A percentile compares a stretch with the other conserved stretches of the same genome.
These are phyloP conservation scores for Hyaloscypha finlandica DNA, from an alignment of 495 filamentous ascomycete species.

Conservation along the genomic window DNA sequence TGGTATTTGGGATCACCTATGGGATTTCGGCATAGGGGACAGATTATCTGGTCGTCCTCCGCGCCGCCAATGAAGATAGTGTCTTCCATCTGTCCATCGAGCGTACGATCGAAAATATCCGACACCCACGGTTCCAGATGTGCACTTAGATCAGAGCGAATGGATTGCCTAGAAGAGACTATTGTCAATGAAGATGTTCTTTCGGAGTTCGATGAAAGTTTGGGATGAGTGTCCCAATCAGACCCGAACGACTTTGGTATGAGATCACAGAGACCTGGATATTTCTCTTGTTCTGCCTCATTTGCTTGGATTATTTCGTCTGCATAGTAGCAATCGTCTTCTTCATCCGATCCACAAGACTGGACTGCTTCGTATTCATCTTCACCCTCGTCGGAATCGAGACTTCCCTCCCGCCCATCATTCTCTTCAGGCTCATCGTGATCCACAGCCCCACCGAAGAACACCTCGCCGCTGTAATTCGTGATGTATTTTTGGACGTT, in stretches of 20 bases:
- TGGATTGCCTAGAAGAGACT: neutral
- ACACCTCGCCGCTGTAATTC: neutral
- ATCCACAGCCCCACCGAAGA: neutral
- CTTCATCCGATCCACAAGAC: neutral
- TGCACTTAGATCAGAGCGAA: neutral
- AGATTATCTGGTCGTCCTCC: neutral
- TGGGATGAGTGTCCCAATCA: neutral
- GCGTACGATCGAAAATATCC: constrained; percentile 1
- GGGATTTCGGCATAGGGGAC: constrained; percentile 5
- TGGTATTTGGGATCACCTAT: constrained; percentile 12
- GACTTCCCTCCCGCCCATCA: neutral
- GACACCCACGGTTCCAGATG: constrained; percentile 3
- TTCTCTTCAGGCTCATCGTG: neutral
- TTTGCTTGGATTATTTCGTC: too few species aligned
- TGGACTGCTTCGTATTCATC: neutral
- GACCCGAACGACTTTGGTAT: neutral
- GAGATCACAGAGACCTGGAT: neutral
- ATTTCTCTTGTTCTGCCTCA: neutral
- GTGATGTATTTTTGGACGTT: constrained; percentile 4
- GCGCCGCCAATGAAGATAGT: constrained; percentile 2
- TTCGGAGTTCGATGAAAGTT: neutral
- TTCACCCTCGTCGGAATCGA: neutral
- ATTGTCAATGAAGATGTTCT: neutral
- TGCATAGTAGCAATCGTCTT: neutral
- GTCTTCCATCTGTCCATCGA: constrained; percentile 9